Percentiles rank a stretch among this genome's conserved stretches.
These are phyloP conservation scores for Pestalotiopsis sp. DNA, from an alignment of 2,329 filamentous ascomycete species.

Conservation along the genomic window DNA sequence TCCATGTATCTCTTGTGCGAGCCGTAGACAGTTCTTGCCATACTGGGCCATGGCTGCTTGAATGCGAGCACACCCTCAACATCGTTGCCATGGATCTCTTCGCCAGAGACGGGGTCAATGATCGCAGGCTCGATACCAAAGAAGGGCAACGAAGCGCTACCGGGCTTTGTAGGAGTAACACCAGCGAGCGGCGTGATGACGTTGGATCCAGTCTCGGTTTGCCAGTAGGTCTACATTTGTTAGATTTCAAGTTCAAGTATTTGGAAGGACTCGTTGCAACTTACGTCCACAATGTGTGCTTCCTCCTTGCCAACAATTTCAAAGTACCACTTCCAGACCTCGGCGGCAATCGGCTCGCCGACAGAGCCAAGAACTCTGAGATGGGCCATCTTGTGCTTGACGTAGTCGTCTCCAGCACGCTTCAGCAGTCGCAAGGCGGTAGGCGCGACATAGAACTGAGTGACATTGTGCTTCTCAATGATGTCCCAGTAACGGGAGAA, in stretches of 20 bases:
- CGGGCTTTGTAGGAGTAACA: constrained; percentile 94
- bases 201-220: constrained; percentile 97
- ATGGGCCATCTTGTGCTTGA: constrained; percentile 86
- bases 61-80: constrained; percentile 96
- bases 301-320: constrained; percentile 92
- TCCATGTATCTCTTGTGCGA: constrained; percentile 99
- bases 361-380: constrained; percentile 91
- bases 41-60: constrained; percentile 98
- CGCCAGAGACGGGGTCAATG: constrained; percentile 92
- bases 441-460: constrained; percentile 97
- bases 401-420: constrained; percentile 90
- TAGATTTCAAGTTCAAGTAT: constrained; percentile 14
- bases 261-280: constrained; percentile 38
- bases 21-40: constrained; percentile 97
- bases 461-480: constrained; percentile 91
- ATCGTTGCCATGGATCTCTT: constrained; percentile 93
- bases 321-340: constrained; percentile 99
- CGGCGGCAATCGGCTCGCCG: constrained; percentile 94
- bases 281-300: constrained; percentile 90
- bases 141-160: constrained; percentile 93
- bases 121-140: constrained; percentile 98
- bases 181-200: constrained; percentile 93
- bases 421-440: constrained; percentile 92
- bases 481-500: constrained; percentile 99
- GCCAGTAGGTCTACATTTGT: constrained; percentile 86